Conservation (phyloP, 148 eudicot genomes). For the Camellia granthamiana region DNA sequence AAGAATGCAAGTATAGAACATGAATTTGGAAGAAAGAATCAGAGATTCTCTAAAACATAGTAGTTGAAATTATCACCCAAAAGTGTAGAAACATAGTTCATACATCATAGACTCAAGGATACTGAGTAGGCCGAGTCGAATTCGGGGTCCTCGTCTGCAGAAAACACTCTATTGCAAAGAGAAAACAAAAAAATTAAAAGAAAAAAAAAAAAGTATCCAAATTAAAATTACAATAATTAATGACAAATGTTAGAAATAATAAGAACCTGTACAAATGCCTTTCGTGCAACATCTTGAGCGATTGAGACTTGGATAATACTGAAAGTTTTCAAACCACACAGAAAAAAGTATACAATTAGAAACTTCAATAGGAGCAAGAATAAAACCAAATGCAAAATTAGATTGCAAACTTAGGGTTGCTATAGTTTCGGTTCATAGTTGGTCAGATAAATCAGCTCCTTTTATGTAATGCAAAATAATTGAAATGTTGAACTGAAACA, state of each 20-base stretch:
- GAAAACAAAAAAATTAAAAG: constrained; percentile 16
- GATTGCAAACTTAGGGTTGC: background rate
- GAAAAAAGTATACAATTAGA: constrained; percentile 23
- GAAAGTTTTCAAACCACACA: constrained; percentile 18
- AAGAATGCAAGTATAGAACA: constrained; percentile 24
- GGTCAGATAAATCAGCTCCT: background rate
- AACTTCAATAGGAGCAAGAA: background rate
- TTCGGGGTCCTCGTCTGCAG: constrained; percentile 98
- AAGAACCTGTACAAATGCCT: constrained; percentile 96
- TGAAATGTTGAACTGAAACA: too few relatives aligned
- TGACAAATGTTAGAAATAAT: background rate
- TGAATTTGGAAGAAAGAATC: background rate
- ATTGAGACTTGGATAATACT: constrained; percentile 98
- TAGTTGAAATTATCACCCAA: background rate
- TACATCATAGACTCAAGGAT: constrained; percentile 49
- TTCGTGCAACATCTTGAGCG: constrained; percentile 97
- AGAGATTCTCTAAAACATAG: background rate
- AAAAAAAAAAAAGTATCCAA: background rate
- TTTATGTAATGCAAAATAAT: too few relatives aligned
- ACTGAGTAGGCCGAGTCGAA: constrained; percentile 94
- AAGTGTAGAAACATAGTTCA: background rate
- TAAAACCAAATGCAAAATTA: background rate
- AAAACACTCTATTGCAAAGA: constrained; percentile 73
- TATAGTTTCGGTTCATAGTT: background rate
- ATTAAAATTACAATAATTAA: background rate